A percentile compares a stretch with the other conserved stretches of the same genome.
phyloP scores from a whole-genome alignment of 768 basidiomycete species.

The Boletus eberwhitei region DNA sequence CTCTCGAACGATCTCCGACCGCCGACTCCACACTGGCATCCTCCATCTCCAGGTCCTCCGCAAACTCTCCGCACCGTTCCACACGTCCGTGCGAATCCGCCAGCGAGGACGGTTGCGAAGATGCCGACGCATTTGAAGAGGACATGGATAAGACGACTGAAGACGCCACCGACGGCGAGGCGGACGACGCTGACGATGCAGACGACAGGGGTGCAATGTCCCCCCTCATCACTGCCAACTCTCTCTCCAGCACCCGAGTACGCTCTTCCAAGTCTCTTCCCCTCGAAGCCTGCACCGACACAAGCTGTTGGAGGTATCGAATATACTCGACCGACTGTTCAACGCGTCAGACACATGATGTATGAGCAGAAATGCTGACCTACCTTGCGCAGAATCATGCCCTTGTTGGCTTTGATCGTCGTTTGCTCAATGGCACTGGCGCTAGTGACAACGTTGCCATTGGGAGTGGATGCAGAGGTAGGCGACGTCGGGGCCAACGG shows the following conservation, averaged over 20 bases:
- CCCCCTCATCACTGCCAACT: conserved; percentile 25
- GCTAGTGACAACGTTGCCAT: not conserved
- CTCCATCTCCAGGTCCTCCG: conserved; percentile 22
- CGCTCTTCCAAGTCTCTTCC: conserved; percentile 78
- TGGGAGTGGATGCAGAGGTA: conserved; percentile 16
- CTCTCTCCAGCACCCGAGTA: conserved; percentile 42
- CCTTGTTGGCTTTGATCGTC: conserved; percentile 88
- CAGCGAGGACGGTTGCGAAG: conserved; percentile 10
- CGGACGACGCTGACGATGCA: conserved; percentile 12
- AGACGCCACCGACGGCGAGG: conserved; percentile 18
- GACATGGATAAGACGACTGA: conserved; percentile 19
- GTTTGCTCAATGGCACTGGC: conserved; percentile 29
- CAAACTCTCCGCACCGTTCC: not conserved
- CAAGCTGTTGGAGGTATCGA: conserved; percentile 83
- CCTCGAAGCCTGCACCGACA: conserved; percentile 71
- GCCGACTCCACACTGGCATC: not conserved
- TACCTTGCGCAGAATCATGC: conserved; percentile 85
- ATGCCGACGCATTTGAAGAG: conserved; percentile 4
- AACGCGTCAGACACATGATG: conserved; percentile 1
- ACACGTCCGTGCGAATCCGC: not conserved
- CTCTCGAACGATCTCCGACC: conserved; percentile 2
- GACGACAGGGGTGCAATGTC: conserved; percentile 11
- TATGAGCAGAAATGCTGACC: not conserved
- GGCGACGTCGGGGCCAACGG: conserved; percentile 19
- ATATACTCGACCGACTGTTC: conserved; percentile 47